phyloP scores from a whole-genome alignment of 768 basidiomycete genomes.

The Hericium alpestre region DNA sequence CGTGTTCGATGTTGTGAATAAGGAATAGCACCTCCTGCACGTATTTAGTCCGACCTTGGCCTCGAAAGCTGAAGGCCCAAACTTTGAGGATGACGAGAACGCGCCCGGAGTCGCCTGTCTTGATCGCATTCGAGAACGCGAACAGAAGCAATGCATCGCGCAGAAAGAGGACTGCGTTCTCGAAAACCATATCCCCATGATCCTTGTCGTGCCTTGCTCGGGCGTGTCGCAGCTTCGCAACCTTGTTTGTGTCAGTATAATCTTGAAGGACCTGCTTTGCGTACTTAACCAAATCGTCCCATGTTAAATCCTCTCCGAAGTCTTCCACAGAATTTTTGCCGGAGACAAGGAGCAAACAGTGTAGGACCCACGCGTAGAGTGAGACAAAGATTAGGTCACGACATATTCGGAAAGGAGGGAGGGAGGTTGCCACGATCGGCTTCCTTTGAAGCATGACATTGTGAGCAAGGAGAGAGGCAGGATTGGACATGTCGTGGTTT shows the following conservation, averaged over 20 bases:
- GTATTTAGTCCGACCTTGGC: conserved; percentile 20
- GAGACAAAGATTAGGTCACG: conserved; percentile 22
- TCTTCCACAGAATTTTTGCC: conserved; percentile 4
- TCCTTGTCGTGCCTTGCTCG: neutral
- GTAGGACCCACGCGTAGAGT: conserved; percentile 19
- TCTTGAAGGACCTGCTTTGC: neutral
- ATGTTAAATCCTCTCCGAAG: neutral
- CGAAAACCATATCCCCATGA: conserved; percentile 1
- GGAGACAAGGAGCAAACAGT: conserved; percentile 13
- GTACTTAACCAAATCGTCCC: neutral
- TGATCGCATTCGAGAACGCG: conserved; percentile 21
- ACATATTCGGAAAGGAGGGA: conserved; percentile 20
- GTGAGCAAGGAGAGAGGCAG: conserved; percentile 24
- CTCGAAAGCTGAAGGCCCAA: conserved; percentile 16
- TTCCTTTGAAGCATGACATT: conserved; percentile 23
- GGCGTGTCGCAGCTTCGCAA: neutral
- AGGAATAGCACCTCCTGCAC: conserved; percentile 14
- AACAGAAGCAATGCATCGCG: conserved; percentile 18
- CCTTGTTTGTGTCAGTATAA: neutral
- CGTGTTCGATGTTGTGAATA: conserved; percentile 10
- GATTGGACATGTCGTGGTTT: conserved; percentile 18
- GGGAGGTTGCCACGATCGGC: conserved; percentile 18
- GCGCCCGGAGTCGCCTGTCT: conserved; percentile 21
- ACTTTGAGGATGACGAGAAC: conserved; percentile 17
- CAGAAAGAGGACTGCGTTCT: conserved; percentile 19